Evolutionary conservation across 768 basidiomycete genomes (phyloP).

Genomic region (Sistotremastrum niveocremeum): DNA sequence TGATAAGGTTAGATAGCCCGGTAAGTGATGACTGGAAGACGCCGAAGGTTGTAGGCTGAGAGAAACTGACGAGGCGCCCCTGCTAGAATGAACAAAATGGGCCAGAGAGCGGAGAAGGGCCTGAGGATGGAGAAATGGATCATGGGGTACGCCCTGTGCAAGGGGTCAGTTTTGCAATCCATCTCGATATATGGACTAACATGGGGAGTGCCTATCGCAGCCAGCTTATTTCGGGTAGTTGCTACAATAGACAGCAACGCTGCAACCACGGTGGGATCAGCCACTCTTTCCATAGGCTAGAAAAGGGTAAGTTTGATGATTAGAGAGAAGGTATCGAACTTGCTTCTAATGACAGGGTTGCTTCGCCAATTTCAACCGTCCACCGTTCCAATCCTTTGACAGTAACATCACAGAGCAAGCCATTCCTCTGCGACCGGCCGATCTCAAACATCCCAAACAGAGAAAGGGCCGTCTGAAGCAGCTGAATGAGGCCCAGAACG

Average conservation of each 20-base stretch:
- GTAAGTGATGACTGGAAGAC: neutral
- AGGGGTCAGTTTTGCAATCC: neutral
- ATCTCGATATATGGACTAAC: conserved; percentile 15
- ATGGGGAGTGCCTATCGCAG: conserved; percentile 35
- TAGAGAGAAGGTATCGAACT: conserved; percentile 1
- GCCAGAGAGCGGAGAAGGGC: conserved; percentile 39
- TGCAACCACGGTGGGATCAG: conserved; percentile 59
- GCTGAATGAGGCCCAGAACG: conserved; percentile 64
- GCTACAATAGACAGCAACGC: conserved; percentile 59
- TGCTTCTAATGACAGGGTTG: conserved; percentile 48
- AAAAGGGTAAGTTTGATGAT: neutral
- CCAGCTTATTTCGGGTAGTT: conserved; percentile 54
- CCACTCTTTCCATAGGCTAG: conserved; percentile 58
- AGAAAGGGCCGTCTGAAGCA: conserved; percentile 56
- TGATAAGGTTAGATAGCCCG: conserved; percentile 27
- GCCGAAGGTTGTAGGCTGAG: neutral
- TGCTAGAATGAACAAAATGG: conserved; percentile 14
- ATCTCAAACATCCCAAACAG: conserved; percentile 52
- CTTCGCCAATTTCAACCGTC: conserved; percentile 52
- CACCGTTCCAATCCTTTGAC: conserved; percentile 58
- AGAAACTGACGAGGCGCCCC: conserved; percentile 9
- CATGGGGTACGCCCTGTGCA: conserved; percentile 40
- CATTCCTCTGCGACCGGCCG: conserved; percentile 32
- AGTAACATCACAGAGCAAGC: conserved; percentile 66
- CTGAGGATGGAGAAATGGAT: conserved; percentile 64